Evolutionary conservation across 1,284 basidiomycete species (phyloP).

Genomic region (Microbotryomycetes sp.): DNA sequence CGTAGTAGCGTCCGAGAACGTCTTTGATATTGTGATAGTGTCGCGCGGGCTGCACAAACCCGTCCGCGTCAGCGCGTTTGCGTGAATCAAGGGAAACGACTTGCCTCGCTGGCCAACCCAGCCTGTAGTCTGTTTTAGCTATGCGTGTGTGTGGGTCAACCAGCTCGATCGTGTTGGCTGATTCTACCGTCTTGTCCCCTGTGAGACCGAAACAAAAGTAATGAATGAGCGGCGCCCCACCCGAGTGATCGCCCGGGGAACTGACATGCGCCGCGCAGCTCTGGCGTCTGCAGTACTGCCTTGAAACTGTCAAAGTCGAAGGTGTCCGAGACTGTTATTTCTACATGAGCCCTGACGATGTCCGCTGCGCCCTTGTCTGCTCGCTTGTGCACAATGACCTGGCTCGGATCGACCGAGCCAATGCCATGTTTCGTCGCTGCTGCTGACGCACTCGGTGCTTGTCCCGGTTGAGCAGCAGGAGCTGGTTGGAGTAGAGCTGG

Average conservation of each 20-base stretch:
- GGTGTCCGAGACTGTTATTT: conserved; percentile 57
- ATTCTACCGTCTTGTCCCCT: conserved; percentile 87
- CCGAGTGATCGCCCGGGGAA: conserved; percentile 4
- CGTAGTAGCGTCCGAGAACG: conserved; percentile 55
- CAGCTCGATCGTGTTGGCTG: conserved; percentile 72
- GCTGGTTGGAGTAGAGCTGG: background rate
- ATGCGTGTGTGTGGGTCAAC: conserved; percentile 79
- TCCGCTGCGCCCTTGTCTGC: conserved; percentile 50
- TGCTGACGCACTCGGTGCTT: background rate
- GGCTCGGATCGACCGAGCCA: conserved; percentile 37
- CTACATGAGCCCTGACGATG: conserved; percentile 73
- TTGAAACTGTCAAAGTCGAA: conserved; percentile 72
- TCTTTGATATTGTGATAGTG: conserved; percentile 82
- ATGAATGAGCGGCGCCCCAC: too few relatives aligned
- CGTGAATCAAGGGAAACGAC: too few relatives aligned
- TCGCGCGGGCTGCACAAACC: conserved; percentile 86
- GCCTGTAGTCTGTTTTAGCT: conserved; percentile 76
- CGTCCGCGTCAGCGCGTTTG: too few relatives aligned
- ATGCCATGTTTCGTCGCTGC: conserved; percentile 26
- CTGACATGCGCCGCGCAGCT: conserved; percentile 66
- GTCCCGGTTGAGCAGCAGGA: background rate
- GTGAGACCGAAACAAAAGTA: background rate
- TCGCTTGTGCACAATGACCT: conserved; percentile 45
- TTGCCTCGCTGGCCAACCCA: conserved; percentile 95
- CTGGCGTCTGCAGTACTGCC: conserved; percentile 72